Conservation (phyloP, 2,329 filamentous ascomycete species). For the Colletotrichum graminicola region DNA sequence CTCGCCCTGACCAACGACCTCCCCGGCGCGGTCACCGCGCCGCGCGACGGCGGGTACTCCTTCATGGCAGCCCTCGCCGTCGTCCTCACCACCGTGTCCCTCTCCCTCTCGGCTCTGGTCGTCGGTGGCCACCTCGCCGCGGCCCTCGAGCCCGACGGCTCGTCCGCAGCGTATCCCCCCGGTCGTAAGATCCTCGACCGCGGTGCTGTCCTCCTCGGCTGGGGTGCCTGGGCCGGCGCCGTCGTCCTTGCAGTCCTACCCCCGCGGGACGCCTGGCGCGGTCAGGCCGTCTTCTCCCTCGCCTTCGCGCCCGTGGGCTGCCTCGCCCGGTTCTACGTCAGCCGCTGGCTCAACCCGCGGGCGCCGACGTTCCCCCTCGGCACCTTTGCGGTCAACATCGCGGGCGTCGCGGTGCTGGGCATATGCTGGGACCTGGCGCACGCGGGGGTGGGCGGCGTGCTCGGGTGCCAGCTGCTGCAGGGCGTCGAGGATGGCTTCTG, state of each 20-base stretch:
- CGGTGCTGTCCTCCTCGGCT: slow-evolving; percentile 72
- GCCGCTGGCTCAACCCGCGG: slow-evolving; percentile 76
- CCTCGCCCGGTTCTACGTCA: slow-evolving; percentile 79
- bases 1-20: slow-evolving; percentile 83
- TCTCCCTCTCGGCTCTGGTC: slow-evolving; percentile 78
- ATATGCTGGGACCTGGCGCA: slow-evolving; percentile 86
- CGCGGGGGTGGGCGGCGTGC: slow-evolving; percentile 62
- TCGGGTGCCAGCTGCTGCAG: slow-evolving; percentile 77
- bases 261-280: slow-evolving; percentile 81
- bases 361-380: slow-evolving; percentile 81
- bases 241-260: slow-evolving; percentile 79
- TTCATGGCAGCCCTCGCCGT: slow-evolving; percentile 86
- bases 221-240: slow-evolving; percentile 83
- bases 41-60: slow-evolving; percentile 79
- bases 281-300: slow-evolving; percentile 78
- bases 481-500: slow-evolving; percentile 77
- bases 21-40: slow-evolving; percentile 50
- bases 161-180: slow-evolving; percentile 70
- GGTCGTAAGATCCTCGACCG: slow-evolving; percentile 74
- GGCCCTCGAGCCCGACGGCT: slow-evolving; percentile 68
- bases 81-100: slow-evolving; percentile 76
- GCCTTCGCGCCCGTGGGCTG: slow-evolving; percentile 88
- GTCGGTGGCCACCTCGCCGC: slow-evolving; percentile 82
- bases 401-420: slow-evolving; percentile 80
- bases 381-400: slow-evolving; percentile 85